These are phyloP conservation scores for Hypoxylon lienhwacheense DNA, from an alignment of 495 filamentous ascomycete genomes.

Conservation along the genomic window DNA sequence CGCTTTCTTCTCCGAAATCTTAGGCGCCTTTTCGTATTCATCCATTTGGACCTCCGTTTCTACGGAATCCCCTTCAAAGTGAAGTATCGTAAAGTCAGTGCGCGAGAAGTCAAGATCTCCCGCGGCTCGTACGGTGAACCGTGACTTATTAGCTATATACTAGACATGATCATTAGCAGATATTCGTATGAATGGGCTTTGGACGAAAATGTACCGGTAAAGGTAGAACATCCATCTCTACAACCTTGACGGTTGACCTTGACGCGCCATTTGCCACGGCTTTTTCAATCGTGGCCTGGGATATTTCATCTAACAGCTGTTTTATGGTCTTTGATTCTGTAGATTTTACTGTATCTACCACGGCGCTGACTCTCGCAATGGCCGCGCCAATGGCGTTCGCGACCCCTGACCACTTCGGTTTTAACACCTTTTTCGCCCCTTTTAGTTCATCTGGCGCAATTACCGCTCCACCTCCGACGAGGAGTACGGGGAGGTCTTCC, in stretches of 20 bases:
- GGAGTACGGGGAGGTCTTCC: constrained; percentile 48
- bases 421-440: constrained; percentile 44
- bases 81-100: constrained; percentile 25
- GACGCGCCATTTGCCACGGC: constrained; percentile 50
- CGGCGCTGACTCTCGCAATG: constrained; percentile 41
- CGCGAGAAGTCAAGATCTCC: constrained; percentile 54
- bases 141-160: constrained; percentile 56
- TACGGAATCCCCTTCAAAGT: constrained; percentile 12
- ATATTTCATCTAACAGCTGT: constrained; percentile 40
- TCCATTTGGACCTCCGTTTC: constrained; percentile 23
- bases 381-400: constrained; percentile 61
- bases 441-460: constrained; percentile 40
- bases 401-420: constrained; percentile 47
- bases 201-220: constrained; percentile 25
- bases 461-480: constrained; percentile 52
- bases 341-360: constrained; percentile 43
- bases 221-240: constrained; percentile 50
- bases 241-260: constrained; percentile 42
- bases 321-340: constrained; percentile 34
- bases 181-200: neutral
- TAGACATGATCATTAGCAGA: constrained; percentile 14
- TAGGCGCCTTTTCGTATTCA: constrained; percentile 29
- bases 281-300: constrained; percentile 36
- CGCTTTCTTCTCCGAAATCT: constrained; percentile 7
- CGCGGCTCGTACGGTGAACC: constrained; percentile 54